Conservation (phyloP, 108 stramenopile species). For the Bacterosira constricta region DNA sequence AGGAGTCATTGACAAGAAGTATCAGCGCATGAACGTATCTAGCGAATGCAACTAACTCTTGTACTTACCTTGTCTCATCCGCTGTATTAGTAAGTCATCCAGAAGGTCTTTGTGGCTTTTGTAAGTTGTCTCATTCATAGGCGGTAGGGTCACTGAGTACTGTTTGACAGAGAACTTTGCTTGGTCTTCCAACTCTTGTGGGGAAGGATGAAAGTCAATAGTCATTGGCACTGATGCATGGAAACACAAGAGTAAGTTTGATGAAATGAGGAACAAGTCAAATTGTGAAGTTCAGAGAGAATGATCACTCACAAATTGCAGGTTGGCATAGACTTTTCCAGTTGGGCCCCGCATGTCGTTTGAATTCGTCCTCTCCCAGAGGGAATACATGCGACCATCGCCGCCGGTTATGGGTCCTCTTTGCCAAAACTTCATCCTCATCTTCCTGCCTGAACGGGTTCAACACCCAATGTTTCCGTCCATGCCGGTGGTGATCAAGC, state of each 20-base stretch:
- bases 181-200: conserved; percentile 73
- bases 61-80: conserved; percentile 90
- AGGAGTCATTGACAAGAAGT: conserved; percentile 29
- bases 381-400: conserved; percentile 98
- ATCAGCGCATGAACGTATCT: too few relatives aligned
- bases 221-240: conserved; percentile 78
- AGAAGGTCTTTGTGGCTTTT: conserved; percentile 75
- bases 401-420: conserved; percentile 94
- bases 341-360: conserved; percentile 88
- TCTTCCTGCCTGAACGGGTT: conserved; percentile 95
- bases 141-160: conserved; percentile 74
- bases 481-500: conserved; percentile 35
- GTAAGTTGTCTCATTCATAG: conserved; percentile 76
- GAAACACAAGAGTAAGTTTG: conserved; percentile 7
- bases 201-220: conserved; percentile 95
- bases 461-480: conserved; percentile 64
- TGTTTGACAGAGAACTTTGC: conserved; percentile 71
- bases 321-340: conserved; percentile 97
- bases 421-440: conserved; percentile 87
- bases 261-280: too few relatives aligned
- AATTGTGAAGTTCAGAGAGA: too few relatives aligned
- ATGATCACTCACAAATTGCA: conserved; percentile 73
- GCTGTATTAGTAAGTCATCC: conserved; percentile 70
- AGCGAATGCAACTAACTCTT: too few relatives aligned
- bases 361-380: conserved; percentile 81